phyloP scores from a whole-genome alignment of 2,329 filamentous ascomycete genomes.

The Colletotrichum sp. region DNA sequence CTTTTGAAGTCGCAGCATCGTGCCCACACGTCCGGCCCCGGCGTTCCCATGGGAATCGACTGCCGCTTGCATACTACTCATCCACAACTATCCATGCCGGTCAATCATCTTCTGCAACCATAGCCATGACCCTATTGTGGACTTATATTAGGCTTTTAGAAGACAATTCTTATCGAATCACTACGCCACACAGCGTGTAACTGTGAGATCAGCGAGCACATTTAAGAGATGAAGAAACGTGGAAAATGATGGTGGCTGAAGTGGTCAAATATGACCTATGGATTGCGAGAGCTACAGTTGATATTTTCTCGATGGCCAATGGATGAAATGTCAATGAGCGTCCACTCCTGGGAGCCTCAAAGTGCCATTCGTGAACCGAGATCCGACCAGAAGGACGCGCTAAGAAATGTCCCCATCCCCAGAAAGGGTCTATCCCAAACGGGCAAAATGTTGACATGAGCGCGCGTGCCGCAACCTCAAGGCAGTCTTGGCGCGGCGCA shows the following conservation, averaged over 20 bases:
- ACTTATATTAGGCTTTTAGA: rapidly evolving
- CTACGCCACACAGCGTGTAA: not conserved
- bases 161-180: not conserved
- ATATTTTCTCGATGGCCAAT: not conserved
- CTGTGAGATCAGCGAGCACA: not conserved
- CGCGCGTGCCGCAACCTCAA: not conserved
- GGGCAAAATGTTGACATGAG: not conserved
- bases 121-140: not conserved
- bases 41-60: not conserved
- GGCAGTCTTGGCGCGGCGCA: not conserved
- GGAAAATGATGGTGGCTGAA: not conserved
- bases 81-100: not conserved
- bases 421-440: not conserved
- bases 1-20: not conserved
- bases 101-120: not conserved
- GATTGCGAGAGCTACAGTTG: not conserved
- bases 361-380: not conserved
- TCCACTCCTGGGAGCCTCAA: not conserved
- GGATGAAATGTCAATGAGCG: not conserved
- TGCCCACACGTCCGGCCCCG: not conserved
- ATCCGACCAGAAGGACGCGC: not conserved
- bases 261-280: not conserved
- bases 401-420: not conserved
- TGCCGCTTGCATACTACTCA: not conserved
- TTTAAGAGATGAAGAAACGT: not conserved